Base-by-base conservation (phyloP, 768 basidiomycete species). In the Sporobolomyces roseus region DNA sequence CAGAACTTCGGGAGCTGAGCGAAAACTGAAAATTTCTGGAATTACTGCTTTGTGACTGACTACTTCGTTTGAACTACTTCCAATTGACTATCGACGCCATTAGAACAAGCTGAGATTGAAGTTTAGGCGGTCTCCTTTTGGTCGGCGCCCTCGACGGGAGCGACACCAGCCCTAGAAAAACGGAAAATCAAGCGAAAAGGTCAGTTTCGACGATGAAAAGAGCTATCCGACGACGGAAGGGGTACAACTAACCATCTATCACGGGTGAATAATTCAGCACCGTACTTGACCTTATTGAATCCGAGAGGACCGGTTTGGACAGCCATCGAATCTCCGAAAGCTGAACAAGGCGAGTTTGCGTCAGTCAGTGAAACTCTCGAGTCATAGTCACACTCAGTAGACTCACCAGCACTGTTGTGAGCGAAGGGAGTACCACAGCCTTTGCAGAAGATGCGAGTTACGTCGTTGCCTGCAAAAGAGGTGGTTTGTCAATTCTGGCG, bases 91-190 rank as follows among this genome's bases (percentile, higher is more conserved):
- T n/a, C n/a, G n/a, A n/a, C n/a, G 38, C 9, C 38, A 17, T 9
- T 41, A 55, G 52, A 32, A 35, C 52, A 30, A 32, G 25, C 21
- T 41, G 21, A 16, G 16, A n/a, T n/a, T n/a, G 23, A 17, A 17
- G 17, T 25, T 51, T n/a, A 65, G 29, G 49, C 64, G 29, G 64
- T 65, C 56, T 65, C 64, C 56, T 59, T 59, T 50, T 65, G 64
- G 29, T 59, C 64, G n/a, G 64, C 65, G 13, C 51, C 65, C 16
- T 61, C 32, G 51, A 66, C 50, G 16, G 65, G 30, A 32, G 43
- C 23, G 9, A 61, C 51, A 29, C 58, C 65, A 6, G 59, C 2
- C 65, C 63, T 65, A 54, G 2, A 5, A n/a, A 5, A 41, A 41
- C 17, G 17, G 10, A 41, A 41, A 41, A 41, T 41, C 38, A 41